These are phyloP conservation scores for Pezicula carpinea DNA, from an alignment of 2,329 filamentous ascomycete genomes.

Conservation along the genomic window DNA sequence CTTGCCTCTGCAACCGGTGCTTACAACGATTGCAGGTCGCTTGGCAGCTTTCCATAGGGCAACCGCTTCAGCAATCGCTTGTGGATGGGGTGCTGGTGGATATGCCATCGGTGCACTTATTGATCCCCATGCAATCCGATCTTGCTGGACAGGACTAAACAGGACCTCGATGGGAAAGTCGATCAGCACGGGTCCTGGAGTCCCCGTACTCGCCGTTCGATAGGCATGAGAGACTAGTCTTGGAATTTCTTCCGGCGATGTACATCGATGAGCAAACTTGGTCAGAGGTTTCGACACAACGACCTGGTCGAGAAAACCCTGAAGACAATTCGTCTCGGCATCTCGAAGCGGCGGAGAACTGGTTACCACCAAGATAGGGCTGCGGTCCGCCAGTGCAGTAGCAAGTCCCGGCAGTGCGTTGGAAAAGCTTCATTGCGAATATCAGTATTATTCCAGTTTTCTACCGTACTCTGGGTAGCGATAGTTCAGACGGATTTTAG, in stretches of 20 bases:
- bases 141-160: constrained; percentile 35
- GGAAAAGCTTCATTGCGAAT: no score
- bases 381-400: no score
- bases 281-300: constrained; percentile 38
- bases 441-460: no score
- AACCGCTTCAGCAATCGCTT: no score
- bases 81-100: no score
- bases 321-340: constrained; percentile 40
- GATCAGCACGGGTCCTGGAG: constrained; percentile 34
- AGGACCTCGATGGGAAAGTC: constrained; percentile 36
- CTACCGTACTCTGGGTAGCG: no score
- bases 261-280: constrained; percentile 41
- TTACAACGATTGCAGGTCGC: no score
- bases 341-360: constrained; percentile 39
- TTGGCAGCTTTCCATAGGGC: no score
- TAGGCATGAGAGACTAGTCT: constrained; percentile 38
- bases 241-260: constrained; percentile 39
- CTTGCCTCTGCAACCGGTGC: no score
- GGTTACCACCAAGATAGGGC: constrained; percentile 39
- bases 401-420: no score
- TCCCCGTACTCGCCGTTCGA: constrained; percentile 33
- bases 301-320: constrained; percentile 42
- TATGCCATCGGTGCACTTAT: no score
- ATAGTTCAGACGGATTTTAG: constrained; percentile 28
- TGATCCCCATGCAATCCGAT: constrained; percentile 14